Evolutionary conservation across 2,329 filamentous ascomycete genomes (phyloP), one percentile per base, ranked within the genome.

Genomic region (Xylariales sp.): DNA sequence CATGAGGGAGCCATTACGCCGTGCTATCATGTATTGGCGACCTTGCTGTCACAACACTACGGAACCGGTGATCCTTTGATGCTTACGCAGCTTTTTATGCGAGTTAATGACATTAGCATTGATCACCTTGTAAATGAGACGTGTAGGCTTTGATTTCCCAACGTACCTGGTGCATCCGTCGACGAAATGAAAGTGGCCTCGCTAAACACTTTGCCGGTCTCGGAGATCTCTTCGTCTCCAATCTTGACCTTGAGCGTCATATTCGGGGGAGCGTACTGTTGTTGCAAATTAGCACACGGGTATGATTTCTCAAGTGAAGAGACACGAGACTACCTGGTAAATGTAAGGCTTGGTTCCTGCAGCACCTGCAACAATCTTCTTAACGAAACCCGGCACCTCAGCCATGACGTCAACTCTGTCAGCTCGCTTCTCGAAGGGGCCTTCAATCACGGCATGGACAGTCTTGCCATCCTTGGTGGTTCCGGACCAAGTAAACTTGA

Each of bases 311-410:
- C 15, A 13, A 23, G 16, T 1, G 12, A 6, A 16, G 11, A 18
- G 18, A 60, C 74, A 49, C 4, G 8, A 17, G 15, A 36, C n/a
- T 63, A 90, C 88, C 75, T 95, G 93, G 67, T 96, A 98, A 53
- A 98, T 97, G 63, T 96, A 98, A 5, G 93, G 93, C 70, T 89
- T 93, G 19, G 93, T 95, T 45, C 93, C 93, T 4, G 84, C 88
- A 11, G 91, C 88, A 47, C 78, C 83, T 29, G 87, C 87, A 18
- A 95, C 89, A 57, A 98, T 88, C 52, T 82, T 82, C 78, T 98
- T 98, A 62, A 98, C 83, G 54, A 98, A 95, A 20, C 85, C 88
- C 4, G 93, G 93, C 24, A 98, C 85, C 64, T 98, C 90, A 17
- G 86, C 88, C 88, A 98, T 94, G 53, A 98, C 84, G 65, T 98